Base-by-base conservation (phyloP, 208 protist species). In the Trichomonas vaginalis region DNA sequence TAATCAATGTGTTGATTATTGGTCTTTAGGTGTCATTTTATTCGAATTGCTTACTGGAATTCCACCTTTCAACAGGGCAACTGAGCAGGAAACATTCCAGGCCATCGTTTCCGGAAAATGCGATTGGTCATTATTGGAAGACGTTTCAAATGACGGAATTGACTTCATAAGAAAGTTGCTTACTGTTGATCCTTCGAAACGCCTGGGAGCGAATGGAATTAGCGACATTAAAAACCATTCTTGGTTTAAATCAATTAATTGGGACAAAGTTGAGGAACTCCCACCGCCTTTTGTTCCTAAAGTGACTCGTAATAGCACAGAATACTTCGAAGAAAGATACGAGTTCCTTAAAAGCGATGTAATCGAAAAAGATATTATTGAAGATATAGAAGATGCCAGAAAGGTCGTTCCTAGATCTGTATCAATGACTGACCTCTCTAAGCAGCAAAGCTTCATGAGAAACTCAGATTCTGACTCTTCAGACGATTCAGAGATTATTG, bases 191-290 rank as follows among this genome's bases (percentile, higher is more conserved):
- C 96, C 95, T 27, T 62, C 37, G 12, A 96, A 96, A 42, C 32
- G 96, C 27, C 40, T 96, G 17, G 96, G 96, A 35, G 47, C 96
- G 0, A 95, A 96, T 23, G 79, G 96, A 21, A 90, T 95, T 32
- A 83, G 96, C 14, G 96, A 96, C 1, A 95, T 96, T 21, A 96
- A 96, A 45, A 48, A 56, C 0, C 96, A 96, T 95, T 15, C 95
- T 42, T 96, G 96, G 48, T 96, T 96, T 70, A 83, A 92, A 27
- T 27, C 0, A 10, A 96, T 96, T 37, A 40, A 88, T 61, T 96
- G 96, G 96, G 37, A 86, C 47, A 95, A 96, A 45, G 35, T 96
- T 42, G 32, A 47, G 0, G 62, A 95, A 46, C 17, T 96, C 4
- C 46, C 48, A 46, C 95, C 95, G 47, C 95, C 95, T 51, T 96